A percentile compares a stretch with the other conserved stretches of the same genome.
Conservation (phyloP, 441 rosid species). For the Jatropha podagrica region DNA sequence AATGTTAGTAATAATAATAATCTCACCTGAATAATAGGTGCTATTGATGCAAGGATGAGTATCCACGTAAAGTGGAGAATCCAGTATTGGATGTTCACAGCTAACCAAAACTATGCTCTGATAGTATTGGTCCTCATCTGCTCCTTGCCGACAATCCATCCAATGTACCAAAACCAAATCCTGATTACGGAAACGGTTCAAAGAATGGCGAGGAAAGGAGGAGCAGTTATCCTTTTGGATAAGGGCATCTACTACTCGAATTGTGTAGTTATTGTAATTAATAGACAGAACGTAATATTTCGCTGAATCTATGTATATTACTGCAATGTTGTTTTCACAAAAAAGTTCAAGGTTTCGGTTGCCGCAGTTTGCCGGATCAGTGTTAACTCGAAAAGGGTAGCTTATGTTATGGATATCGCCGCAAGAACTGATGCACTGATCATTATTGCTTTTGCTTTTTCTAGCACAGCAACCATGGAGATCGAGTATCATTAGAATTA, state of each 20-base stretch:
- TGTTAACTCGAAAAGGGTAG: constrained; percentile 10
- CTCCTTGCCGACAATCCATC: too few relatives aligned
- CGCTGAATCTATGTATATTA: neutral
- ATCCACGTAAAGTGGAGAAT: neutral
- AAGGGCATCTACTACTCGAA: too few relatives aligned
- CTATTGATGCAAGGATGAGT: neutral
- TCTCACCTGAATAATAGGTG: neutral
- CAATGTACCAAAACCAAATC: too few relatives aligned
- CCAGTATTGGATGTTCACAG: neutral
- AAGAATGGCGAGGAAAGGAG: neutral
- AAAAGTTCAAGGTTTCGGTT: neutral
- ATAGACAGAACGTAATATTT: too few relatives aligned
- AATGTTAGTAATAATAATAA: too few relatives aligned
- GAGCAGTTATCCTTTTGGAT: too few relatives aligned
- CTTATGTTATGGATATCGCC: neutral
- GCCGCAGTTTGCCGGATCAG: constrained; percentile 17
- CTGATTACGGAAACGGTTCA: too few relatives aligned
- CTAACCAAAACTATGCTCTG: neutral
- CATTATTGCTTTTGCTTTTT: too few relatives aligned
- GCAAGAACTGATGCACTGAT: neutral
- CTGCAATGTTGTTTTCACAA: neutral
- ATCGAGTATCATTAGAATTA: too few relatives aligned
- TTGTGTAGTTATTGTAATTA: too few relatives aligned
- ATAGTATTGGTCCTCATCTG: too few relatives aligned
- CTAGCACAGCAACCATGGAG: too few relatives aligned